These are phyloP conservation scores for Ganoderma boninense DNA, from an alignment of 1,284 basidiomycete genomes.

Conservation along the genomic window DNA sequence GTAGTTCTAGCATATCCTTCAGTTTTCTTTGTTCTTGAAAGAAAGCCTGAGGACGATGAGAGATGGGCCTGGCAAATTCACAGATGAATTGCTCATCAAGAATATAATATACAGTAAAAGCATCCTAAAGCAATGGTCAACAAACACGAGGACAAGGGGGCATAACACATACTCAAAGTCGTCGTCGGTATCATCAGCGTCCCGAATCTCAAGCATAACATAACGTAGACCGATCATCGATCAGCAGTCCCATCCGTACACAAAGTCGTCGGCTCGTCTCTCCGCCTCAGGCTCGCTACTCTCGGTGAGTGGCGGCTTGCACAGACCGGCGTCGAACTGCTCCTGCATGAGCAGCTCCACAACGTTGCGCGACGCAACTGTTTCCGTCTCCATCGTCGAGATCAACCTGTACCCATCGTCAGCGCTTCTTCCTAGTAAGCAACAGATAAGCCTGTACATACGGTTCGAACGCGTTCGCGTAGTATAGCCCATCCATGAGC, in stretches of 20 bases:
- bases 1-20: not conserved
- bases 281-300: constrained; percentile 2
- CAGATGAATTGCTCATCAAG: not conserved
- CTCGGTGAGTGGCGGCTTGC: constrained; percentile 43
- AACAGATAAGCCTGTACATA: constrained; percentile 32
- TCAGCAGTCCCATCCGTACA: constrained; percentile 76
- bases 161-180: not conserved
- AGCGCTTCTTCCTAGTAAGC: constrained; percentile 10
- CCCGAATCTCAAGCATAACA: not conserved
- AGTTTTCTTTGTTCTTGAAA: no score
- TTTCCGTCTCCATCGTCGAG: constrained; percentile 93
- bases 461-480: constrained; percentile 89
- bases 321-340: constrained; percentile 70
- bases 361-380: constrained; percentile 83
- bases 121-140: constrained; percentile 2
- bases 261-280: constrained; percentile 50
- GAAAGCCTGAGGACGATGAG: not conserved
- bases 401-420: constrained; percentile 61
- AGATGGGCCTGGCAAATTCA: not conserved
- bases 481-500: constrained; percentile 82
- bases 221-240: constrained; percentile 25
- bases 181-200: not conserved
- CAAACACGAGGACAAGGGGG: not conserved
- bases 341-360: constrained; percentile 81
- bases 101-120: constrained; percentile 4